phyloP scores from a whole-genome alignment of 108 stramenopile genomes.

The Skeletonema menzelii region DNA sequence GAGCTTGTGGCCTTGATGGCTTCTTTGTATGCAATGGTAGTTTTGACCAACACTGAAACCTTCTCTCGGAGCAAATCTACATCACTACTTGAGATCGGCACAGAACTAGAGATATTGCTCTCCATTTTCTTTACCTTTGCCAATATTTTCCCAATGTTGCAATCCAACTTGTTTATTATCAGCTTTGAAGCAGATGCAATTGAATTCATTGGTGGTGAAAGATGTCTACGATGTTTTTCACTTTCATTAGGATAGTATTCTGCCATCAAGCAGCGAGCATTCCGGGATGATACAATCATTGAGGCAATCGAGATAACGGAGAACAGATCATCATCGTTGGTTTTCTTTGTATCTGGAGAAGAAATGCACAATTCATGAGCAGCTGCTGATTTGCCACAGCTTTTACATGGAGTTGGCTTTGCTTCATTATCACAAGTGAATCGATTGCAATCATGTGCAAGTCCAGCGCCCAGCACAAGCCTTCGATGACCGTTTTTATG shows the following conservation, averaged over 20 bases:
- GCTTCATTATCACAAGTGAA: constrained; percentile 1
- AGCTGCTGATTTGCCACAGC: constrained; percentile 30
- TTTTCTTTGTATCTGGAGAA: constrained; percentile 1
- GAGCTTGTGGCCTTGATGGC: constrained; percentile 5
- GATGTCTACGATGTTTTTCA: background rate
- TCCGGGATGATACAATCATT: constrained; percentile 23
- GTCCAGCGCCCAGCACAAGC: constrained; percentile 24
- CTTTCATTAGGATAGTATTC: constrained; percentile 25
- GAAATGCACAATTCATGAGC: constrained; percentile 26
- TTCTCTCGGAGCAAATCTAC: constrained; percentile 30
- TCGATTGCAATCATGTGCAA: constrained; percentile 31
- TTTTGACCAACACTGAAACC: constrained; percentile 11
- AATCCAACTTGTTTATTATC: constrained; percentile 27
- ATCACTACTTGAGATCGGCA: constrained; percentile 16
- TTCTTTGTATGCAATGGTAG: constrained; percentile 16
- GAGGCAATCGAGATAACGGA: constrained; percentile 19
- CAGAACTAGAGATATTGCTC: background rate
- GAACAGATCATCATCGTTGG: background rate
- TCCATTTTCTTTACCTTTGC: constrained; percentile 21
- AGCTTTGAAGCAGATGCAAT: constrained; percentile 8
- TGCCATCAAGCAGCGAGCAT: constrained; percentile 36
- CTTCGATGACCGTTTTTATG: background rate
- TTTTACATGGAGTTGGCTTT: constrained; percentile 6
- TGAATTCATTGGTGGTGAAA: constrained; percentile 31
- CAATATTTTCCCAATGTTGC: constrained; percentile 15